A percentile compares a stretch with the other conserved stretches of the same genome.
phyloP scores from a whole-genome alignment of 306 rosid genomes.

The Glycine latifolia region DNA sequence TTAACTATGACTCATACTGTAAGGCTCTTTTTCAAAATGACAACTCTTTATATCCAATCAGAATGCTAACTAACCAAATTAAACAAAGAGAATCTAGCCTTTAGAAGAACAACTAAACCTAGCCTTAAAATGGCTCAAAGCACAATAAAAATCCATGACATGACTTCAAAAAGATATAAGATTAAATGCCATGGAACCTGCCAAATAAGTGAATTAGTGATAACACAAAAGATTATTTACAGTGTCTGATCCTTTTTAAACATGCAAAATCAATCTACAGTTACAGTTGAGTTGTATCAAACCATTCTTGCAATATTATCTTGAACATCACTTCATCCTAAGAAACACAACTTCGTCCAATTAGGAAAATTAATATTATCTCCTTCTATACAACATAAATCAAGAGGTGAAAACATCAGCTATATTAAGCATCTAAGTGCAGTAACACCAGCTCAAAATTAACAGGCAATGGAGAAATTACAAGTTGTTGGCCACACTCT shows the following conservation, averaged over 20 bases:
- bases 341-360: too few species aligned
- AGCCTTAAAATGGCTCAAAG: slow-evolving; percentile 20
- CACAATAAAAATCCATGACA: slow-evolving; percentile 9
- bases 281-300: background rate
- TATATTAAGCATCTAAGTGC: too few species aligned
- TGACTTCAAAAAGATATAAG: slow-evolving; percentile 15
- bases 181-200: slow-evolving; percentile 4
- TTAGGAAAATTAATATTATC: too few species aligned
- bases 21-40: slow-evolving; percentile 22
- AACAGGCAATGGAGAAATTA: too few species aligned
- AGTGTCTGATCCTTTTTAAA: slow-evolving; percentile 7
- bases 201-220: slow-evolving; percentile 11
- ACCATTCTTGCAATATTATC: background rate
- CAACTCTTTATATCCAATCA: slow-evolving; percentile 19
- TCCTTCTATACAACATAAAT: too few species aligned
- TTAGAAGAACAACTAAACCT: background rate
- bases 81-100: slow-evolving; percentile 30
- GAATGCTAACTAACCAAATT: slow-evolving; percentile 5
- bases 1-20: slow-evolving; percentile 10
- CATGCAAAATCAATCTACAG: too few species aligned
- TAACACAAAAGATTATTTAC: background rate
- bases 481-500: too few species aligned
- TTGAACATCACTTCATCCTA: too few species aligned
- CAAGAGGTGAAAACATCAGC: too few species aligned
- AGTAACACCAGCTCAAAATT: too few species aligned